Conservation (phyloP, 805 yeast species). For the Yueomyces sp. region DNA sequence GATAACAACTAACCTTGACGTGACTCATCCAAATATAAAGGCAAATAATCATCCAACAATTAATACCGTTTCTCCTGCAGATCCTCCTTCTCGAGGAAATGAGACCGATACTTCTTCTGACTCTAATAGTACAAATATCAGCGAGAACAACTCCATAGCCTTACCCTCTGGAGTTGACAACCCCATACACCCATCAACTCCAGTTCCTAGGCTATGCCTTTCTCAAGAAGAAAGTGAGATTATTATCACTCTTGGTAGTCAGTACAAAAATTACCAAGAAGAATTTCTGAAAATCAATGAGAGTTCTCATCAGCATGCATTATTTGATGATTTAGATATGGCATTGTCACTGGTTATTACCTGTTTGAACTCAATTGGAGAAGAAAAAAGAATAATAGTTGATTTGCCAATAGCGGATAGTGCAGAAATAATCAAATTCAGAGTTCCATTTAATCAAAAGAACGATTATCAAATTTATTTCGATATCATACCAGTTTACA, state of each 20-base stretch:
- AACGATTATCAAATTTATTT: constrained; percentile 51
- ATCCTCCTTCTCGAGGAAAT: not conserved
- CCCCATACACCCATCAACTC: constrained; percentile 42
- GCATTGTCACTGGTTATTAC: constrained; percentile 65
- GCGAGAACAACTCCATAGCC: not conserved
- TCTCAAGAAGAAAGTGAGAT: constrained; percentile 51
- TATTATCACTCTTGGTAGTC: constrained; percentile 76
- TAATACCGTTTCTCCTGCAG: not conserved
- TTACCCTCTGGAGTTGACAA: not conserved
- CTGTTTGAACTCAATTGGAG: constrained; percentile 26
- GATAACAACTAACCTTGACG: constrained; percentile 9
- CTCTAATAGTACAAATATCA: not conserved
- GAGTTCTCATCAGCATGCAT: constrained; percentile 64
- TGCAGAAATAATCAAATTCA: constrained; percentile 60
- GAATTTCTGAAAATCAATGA: constrained; percentile 56
- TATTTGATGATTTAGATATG: constrained; percentile 76
- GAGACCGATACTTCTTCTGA: not conserved
- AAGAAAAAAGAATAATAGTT: constrained; percentile 41
- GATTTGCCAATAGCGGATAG: constrained; percentile 79
- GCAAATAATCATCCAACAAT: not conserved
- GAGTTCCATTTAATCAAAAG: constrained; percentile 35
- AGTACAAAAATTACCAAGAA: constrained; percentile 50
- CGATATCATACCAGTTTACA: constrained; percentile 85
- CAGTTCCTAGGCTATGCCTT: constrained; percentile 75
- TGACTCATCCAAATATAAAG: constrained; percentile 11